These are phyloP conservation scores for Eucommia ulmoides DNA, from an alignment of 257 asterid species.

Conservation along the genomic window DNA sequence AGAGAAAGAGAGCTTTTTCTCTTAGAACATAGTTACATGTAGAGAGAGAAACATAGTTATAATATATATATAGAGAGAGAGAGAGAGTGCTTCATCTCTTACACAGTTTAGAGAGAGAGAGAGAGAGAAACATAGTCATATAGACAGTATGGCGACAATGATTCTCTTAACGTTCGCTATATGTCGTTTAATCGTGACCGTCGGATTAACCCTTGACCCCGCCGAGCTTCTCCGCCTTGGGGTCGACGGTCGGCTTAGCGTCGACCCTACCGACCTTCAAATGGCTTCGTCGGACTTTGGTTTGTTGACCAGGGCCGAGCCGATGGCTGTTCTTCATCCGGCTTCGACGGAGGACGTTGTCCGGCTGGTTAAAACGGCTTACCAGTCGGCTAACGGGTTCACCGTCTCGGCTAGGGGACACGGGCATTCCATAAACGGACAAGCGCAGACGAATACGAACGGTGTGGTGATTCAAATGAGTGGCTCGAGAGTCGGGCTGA, in stretches of 20 bases:
- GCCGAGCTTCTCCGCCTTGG: constrained; percentile 26
- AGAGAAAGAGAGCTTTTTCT: no score
- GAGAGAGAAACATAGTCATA: no score
- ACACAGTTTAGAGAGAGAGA: no score
- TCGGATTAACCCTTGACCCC: constrained; percentile 51
- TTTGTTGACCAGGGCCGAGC: constrained; percentile 26
- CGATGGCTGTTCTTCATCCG: constrained; percentile 53
- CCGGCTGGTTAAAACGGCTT: constrained; percentile 36
- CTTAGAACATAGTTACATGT: no score
- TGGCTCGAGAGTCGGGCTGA: constrained; percentile 3
- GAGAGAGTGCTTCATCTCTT: no score
- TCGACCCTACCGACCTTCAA: constrained; percentile 30
- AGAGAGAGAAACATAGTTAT: no score
- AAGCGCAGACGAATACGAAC: constrained; percentile 36
- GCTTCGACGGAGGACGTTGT: constrained; percentile 46
- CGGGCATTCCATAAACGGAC: constrained; percentile 82
- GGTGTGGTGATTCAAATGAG: constrained; percentile 64
- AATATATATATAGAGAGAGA: no score
- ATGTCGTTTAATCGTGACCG: constrained; percentile 46
- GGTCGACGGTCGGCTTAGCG: constrained; percentile 35
- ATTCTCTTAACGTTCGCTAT: constrained; percentile 39
- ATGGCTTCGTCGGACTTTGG: constrained; percentile 54
- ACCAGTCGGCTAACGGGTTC: constrained; percentile 43
- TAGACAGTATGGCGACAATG: constrained; percentile 42
- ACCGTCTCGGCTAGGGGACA: constrained; percentile 68